These are phyloP conservation scores for Xylariales sp. DNA, from an alignment of 2,329 filamentous ascomycete species.

Conservation along the genomic window DNA sequence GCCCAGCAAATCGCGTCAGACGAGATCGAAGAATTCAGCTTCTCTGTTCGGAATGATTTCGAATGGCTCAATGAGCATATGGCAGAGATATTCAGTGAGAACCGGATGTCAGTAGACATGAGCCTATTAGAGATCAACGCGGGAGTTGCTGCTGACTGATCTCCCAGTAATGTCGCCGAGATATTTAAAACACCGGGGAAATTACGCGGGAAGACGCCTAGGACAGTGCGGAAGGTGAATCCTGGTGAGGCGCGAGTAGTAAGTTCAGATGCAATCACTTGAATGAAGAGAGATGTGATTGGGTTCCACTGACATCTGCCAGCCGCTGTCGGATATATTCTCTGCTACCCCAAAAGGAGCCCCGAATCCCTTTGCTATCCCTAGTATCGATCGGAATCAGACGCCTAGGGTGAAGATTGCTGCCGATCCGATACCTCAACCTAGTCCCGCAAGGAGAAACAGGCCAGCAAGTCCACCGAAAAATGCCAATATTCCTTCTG, in stretches of 20 bases:
- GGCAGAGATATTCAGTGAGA: constrained; percentile 84
- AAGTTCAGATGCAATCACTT: constrained; percentile 38
- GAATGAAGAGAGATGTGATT: no score
- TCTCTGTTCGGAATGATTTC: constrained; percentile 86
- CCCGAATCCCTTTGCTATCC: constrained; percentile 49
- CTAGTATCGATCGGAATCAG: constrained; percentile 41
- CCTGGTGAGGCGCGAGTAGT: constrained; percentile 59
- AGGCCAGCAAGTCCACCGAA: constrained; percentile 15
- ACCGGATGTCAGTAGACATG: constrained; percentile 66
- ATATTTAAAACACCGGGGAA: constrained; percentile 94
- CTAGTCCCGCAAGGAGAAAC: constrained; percentile 13
- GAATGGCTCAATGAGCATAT: constrained; percentile 99
- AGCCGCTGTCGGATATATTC: constrained; percentile 59
- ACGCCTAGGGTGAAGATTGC: constrained; percentile 57
- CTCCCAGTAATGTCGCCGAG: constrained; percentile 75
- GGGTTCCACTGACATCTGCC: no score
- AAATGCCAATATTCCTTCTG: constrained; percentile 26
- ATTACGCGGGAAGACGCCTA: constrained; percentile 74
- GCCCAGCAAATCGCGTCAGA: constrained; percentile 70
- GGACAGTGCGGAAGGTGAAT: constrained; percentile 60
- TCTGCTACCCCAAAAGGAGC: constrained; percentile 50
- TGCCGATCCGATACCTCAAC: constrained; percentile 40
- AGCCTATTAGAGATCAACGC: background rate
- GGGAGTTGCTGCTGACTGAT: constrained; percentile 21
- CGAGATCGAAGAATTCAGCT: constrained; percentile 90